Percentiles rank a stretch among this genome's conserved stretches.
phyloP scores from a whole-genome alignment of 129 eudicot genomes.

The Mikania micrantha region DNA sequence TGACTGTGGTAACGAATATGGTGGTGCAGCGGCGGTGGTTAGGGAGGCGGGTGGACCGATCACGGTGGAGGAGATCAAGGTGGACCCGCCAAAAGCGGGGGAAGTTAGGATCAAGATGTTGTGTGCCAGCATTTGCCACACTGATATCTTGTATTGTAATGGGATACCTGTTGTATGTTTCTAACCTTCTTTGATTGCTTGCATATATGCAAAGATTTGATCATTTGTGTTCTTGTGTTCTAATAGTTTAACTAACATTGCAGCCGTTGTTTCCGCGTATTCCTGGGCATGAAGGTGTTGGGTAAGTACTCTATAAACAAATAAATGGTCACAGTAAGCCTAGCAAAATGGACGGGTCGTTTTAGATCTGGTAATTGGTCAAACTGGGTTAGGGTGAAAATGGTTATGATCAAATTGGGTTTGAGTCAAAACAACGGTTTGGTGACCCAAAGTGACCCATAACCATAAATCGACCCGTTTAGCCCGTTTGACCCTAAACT shows the following conservation, averaged over 20 bases:
- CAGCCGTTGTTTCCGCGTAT: slow-evolving; percentile 57
- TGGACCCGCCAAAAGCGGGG: slow-evolving; percentile 44
- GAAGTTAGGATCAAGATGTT: slow-evolving; percentile 61
- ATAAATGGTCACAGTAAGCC: too few species aligned
- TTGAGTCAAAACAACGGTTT: too few species aligned
- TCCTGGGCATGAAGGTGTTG: slow-evolving; percentile 65
- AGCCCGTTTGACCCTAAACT: too few species aligned
- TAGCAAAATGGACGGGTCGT: too few species aligned
- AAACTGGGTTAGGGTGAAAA: too few species aligned
- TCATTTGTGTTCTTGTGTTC: too few species aligned
- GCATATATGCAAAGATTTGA: not conserved
- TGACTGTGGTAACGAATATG: not conserved
- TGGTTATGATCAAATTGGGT: too few species aligned
- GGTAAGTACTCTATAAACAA: too few species aligned
- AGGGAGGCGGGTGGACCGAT: slow-evolving; percentile 33
- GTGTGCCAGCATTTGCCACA: slow-evolving; percentile 58
- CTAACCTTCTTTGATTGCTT: not conserved
- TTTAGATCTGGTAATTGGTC: too few species aligned
- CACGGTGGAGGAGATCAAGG: slow-evolving; percentile 39
- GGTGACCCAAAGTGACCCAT: too few species aligned
- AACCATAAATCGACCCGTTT: too few species aligned
- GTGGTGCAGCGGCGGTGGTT: slow-evolving; percentile 56
- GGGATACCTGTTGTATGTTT: slow-evolving; percentile 39
- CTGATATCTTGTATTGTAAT: slow-evolving; percentile 39
- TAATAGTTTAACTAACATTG: not conserved